Evolutionary conservation across 176 grass and related monocot species (phyloP), one percentile per base, ranked within the genome.

Genomic region (Avena insularis): DNA sequence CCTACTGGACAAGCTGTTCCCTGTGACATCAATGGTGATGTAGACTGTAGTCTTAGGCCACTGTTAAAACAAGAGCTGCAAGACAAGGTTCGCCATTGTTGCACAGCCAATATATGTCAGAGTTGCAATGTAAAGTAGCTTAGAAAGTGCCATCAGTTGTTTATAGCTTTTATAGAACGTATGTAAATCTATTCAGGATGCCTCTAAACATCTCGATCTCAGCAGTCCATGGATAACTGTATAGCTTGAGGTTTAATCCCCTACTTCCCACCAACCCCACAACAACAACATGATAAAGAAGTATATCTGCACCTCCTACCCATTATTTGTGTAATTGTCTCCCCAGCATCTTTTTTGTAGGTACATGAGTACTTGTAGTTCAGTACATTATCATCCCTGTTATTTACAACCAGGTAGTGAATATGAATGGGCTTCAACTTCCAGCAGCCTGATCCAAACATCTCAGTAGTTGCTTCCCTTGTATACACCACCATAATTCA

Each of bases 21-120:
- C 96, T 50, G 73, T 64, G 54, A 84, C 93, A 51, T 92, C 93
- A 31, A 98, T 98, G 96, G 92, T 72, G 36, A 98, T 98, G 96
- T 98, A 89, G 86, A 50, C 92, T 95, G 90, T 87, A 85, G 49
- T 55, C 29, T 10, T 77, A 77, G 25, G 49, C 27, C 59, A 60
- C 27, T 43, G 58, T 75, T 79, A 8, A 36, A 31, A 87, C 58
- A 81, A 84, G 6, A 74, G 60, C 11, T 65, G 19, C 19, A 66
- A 38, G 58, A 53, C 57, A 46, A 43, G 9, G 0, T 31, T 65
- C 35, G 13, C 35, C 36, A 27, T 29, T 71, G 16, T 61, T 49
- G 3, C 5, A 62, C 29, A 16, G 33, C 2, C 20, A 74, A 63
- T 61, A 16, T n/a, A 48, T 64, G 68, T 73, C 6, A 15, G 20